Conservation (phyloP, 805 yeast species). For the Monosporozyma solicola region DNA sequence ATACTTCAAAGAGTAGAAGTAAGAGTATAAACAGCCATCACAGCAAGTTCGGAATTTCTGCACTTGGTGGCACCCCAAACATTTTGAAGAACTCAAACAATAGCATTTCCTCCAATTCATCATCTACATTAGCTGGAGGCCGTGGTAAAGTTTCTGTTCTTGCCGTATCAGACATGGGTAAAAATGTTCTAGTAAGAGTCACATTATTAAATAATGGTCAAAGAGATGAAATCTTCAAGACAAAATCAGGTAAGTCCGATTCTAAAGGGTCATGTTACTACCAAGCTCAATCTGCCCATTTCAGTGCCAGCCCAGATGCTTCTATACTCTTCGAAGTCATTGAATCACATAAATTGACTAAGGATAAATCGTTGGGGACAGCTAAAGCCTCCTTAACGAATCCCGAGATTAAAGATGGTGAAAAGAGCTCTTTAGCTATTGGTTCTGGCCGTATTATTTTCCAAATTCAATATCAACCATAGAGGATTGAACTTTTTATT, state of each 20-base stretch:
- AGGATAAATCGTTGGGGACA: constrained; percentile 54
- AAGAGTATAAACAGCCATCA: neutral
- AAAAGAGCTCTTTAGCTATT: constrained; percentile 24
- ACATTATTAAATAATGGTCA: constrained; percentile 38
- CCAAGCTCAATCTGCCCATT: constrained; percentile 52
- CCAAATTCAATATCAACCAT: constrained; percentile 17
- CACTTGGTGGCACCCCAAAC: neutral
- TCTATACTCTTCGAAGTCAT: constrained; percentile 51
- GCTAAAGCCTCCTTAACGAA: constrained; percentile 46
- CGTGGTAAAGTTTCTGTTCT: constrained; percentile 37
- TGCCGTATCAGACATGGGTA: constrained; percentile 37
- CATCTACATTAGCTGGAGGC: neutral
- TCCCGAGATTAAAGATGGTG: constrained; percentile 25
- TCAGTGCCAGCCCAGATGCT: constrained; percentile 58
- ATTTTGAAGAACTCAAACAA: neutral
- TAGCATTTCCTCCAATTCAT: neutral
- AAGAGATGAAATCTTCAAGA: constrained; percentile 52
- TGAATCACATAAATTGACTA: constrained; percentile 66
- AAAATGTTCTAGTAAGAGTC: constrained; percentile 44
- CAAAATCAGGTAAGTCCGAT: constrained; percentile 47
- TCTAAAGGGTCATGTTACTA: constrained; percentile 40
- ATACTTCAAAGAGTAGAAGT: neutral
- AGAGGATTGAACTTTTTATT: constrained; percentile 1
- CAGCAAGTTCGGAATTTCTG: neutral
- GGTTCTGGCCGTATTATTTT: constrained; percentile 26